Evolutionary conservation across 2,329 filamentous ascomycete species (phyloP), one percentile per base, ranked within the genome.

Genomic region (Ophiocordyceps camponoti-floridani): DNA sequence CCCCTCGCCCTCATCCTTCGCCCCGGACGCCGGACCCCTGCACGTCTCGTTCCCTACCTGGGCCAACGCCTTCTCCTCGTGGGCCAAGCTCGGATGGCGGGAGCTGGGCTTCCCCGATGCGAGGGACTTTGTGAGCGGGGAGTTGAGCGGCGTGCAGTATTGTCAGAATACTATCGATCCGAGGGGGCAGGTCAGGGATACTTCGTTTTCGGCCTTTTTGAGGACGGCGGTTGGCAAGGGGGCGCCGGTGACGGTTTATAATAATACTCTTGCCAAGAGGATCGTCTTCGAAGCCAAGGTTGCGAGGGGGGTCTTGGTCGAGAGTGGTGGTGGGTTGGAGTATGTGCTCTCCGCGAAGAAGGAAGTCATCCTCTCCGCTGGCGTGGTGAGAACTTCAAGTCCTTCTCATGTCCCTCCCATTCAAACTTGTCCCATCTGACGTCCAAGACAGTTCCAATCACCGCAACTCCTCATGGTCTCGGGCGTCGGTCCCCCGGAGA

Each of bases 291-390:
- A 62, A 42, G 44, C 33, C 0, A 49, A 58, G 2, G 61, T 51
- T 33, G 65, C 64, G 6, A 62, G 53, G 0, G 63, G 62, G 9
- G 66, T 66, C 2, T 31, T 49, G 18, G 58, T 66, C n/a, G n/a
- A n/a, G 6, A 50, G 52, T 18, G 49, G 50, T 8, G 45, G 35
- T 19, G 49, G 50, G 10, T 23, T 44, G 14, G 48, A 41, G 16
- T 48, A 48, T 41, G 16, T 14, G 11, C 45, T 51, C 4, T 40
- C 38, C 4, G 48, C 48, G 6, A 43, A 10, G 18, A 43, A 47
- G 12, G 50, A 51, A 28, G 46, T 50, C 12, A 53, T 51, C 18
- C 18, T 51, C 28, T 33, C 31, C 2, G 44, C 42, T 7, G 48
- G 48, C 12, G 47, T 41, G 31, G 31, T 33, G 14, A 12, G 31